Evolutionary conservation across 805 yeast species (phyloP).

Genomic region (Nakazawaea ishiwadae): DNA sequence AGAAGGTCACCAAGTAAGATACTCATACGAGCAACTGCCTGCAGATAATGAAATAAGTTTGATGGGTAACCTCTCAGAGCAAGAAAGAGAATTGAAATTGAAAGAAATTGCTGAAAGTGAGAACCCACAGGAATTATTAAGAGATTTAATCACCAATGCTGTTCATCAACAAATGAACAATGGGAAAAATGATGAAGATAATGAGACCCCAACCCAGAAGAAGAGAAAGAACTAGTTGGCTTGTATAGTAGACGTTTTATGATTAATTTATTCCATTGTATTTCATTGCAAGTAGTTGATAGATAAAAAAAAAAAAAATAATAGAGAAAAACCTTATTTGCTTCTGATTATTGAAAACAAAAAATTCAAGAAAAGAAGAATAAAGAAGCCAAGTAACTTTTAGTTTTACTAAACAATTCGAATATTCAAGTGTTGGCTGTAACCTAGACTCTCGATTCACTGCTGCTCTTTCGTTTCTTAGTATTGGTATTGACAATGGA

Average conservation of each 20-base stretch:
- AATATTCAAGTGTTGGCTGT: too few relatives aligned
- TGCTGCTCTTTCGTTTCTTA: too few relatives aligned
- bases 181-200: slow-evolving; percentile 15
- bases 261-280: too few relatives aligned
- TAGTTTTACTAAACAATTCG: too few relatives aligned
- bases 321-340: too few relatives aligned
- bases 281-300: too few relatives aligned
- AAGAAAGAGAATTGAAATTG: slow-evolving; percentile 56
- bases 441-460: too few relatives aligned
- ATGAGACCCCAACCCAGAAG: slow-evolving; percentile 25
- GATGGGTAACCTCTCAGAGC: slow-evolving; percentile 15
- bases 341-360: too few relatives aligned
- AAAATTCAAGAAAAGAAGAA: too few relatives aligned
- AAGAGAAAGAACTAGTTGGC: slow-evolving; percentile 25
- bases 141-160: slow-evolving; percentile 60
- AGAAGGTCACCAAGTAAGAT: slow-evolving; percentile 51
- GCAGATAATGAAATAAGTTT: slow-evolving; percentile 39
- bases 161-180: slow-evolving; percentile 51
- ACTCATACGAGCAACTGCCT: slow-evolving; percentile 45
- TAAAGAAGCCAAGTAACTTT: too few relatives aligned
- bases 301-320: too few relatives aligned
- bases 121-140: slow-evolving; percentile 74
- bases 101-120: slow-evolving; percentile 70
- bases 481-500: slow-evolving; percentile 4
- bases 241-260: too few relatives aligned